A percentile compares a stretch with the other conserved stretches of the same genome.
Conservation (phyloP, 257 asterid species). For the Solanum sejunctum region DNA sequence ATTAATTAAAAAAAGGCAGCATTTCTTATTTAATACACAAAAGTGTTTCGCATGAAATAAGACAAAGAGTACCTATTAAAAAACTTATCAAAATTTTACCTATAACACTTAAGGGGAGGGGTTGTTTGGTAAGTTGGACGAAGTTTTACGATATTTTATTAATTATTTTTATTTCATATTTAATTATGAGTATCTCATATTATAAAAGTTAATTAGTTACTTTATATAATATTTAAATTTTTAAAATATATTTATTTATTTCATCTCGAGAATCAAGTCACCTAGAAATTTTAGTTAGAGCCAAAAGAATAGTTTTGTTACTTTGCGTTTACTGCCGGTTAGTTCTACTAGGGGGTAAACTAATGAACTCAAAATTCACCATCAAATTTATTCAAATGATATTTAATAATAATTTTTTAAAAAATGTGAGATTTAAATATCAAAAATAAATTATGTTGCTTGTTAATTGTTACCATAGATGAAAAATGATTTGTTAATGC, state of each 20-base stretch:
- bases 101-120: neutral
- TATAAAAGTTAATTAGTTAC: no score
- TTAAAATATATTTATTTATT: no score
- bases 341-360: neutral
- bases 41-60: neutral
- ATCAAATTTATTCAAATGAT: neutral
- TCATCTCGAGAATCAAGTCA: no score
- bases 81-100: neutral
- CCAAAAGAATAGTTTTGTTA: neutral
- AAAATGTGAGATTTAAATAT: no score
- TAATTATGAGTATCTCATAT: neutral
- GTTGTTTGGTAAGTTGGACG: neutral
- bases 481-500: neutral
- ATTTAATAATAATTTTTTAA: no score
- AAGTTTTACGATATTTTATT: neutral
- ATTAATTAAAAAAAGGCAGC: neutral
- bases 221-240: no score
- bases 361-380: neutral
- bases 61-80: neutral
- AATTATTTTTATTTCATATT: neutral
- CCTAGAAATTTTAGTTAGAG: neutral
- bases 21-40: neutral
- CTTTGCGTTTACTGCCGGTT: neutral
- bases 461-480: neutral
- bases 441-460: no score